phyloP scores from a whole-genome alignment of 371 early-diverging fungal genomes.

The Choanephora cucurbitarum region DNA sequence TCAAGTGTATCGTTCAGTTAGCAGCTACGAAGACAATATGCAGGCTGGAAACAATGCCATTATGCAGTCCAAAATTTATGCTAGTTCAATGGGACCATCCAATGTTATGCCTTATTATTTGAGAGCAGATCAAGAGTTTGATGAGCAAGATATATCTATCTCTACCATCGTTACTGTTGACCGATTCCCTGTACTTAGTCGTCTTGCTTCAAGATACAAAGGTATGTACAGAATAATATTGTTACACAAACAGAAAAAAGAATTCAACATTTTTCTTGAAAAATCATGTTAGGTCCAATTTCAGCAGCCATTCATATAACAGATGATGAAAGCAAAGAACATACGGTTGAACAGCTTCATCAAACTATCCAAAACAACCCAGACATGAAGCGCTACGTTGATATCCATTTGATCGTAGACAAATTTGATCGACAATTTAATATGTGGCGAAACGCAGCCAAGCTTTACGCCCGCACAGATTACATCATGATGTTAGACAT shows the following conservation, averaged over 20 bases:
- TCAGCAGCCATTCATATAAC: conserved; percentile 61
- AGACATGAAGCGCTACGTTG: conserved; percentile 53
- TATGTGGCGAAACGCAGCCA: conserved; percentile 63
- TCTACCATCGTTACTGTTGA: conserved; percentile 56
- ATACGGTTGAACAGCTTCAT: conserved; percentile 42
- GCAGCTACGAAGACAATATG: not conserved
- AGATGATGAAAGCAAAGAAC: conserved; percentile 47
- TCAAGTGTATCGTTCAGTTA: not conserved
- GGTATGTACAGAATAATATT: conserved; percentile 24
- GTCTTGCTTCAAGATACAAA: conserved; percentile 54
- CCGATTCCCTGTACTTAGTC: conserved; percentile 43
- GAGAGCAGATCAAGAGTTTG: conserved; percentile 36
- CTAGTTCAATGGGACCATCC: conserved; percentile 55
- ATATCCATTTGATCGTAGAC: conserved; percentile 59
- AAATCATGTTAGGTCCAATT: conserved; percentile 44
- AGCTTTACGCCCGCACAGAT: conserved; percentile 57
- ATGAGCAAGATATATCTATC: conserved; percentile 55
- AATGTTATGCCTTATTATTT: conserved; percentile 62
- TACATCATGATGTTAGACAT: conserved; percentile 64
- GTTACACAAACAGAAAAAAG: not conserved
- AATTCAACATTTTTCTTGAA: not conserved
- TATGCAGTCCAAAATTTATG: conserved; percentile 48
- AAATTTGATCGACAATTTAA: conserved; percentile 62
- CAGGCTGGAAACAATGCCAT: not conserved
- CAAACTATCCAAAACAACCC: conserved; percentile 46